A percentile compares a stretch with the other conserved stretches of the same genome.
These are phyloP conservation scores for Globisporangium cederbergense DNA, from an alignment of 352 stramenopile genomes.

Conservation along the genomic window DNA sequence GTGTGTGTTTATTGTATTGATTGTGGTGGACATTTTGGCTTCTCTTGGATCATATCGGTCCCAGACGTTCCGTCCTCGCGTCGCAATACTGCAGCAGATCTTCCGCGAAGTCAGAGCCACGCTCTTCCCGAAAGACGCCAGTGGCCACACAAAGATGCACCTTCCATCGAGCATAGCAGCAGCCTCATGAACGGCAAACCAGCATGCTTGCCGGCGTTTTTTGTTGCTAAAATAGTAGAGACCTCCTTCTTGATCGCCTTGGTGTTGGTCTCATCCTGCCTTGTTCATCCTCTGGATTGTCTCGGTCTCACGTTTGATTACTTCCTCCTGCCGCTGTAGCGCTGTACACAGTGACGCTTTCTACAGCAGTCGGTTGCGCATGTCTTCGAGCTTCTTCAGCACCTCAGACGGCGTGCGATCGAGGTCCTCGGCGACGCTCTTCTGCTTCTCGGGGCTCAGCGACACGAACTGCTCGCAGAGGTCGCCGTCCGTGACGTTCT, in stretches of 20 bases:
- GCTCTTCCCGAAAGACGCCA: constrained; percentile 50
- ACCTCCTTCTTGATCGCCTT: constrained; percentile 2
- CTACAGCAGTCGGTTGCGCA: constrained; percentile 96
- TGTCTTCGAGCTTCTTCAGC: constrained; percentile 99
- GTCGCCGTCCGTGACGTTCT: constrained; percentile 98
- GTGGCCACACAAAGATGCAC: constrained; percentile 33
- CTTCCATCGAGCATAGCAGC: constrained; percentile 24
- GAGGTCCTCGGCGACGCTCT: constrained; percentile 94
- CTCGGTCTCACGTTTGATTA: constrained; percentile 3
- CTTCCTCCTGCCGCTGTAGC: constrained; percentile 3
- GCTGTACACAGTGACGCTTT: constrained; percentile 3
- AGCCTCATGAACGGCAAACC: constrained; percentile 3
- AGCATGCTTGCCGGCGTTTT: neutral
- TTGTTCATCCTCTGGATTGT: neutral
- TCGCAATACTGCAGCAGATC: constrained; percentile 68
- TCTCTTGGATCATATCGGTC: neutral
- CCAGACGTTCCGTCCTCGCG: constrained; percentile 66
- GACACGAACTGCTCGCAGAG: constrained; percentile 95
- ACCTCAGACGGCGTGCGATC: constrained; percentile 96
- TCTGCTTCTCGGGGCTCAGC: constrained; percentile 92
- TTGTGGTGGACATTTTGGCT: neutral
- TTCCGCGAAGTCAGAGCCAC: constrained; percentile 49
- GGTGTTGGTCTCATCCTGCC: neutral
- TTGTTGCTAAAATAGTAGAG: constrained; percentile 12
- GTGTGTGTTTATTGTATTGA: constrained; percentile 12